These are phyloP conservation scores for Dendrobium huoshanense DNA, from an alignment of 106 monocot species.

Conservation along the genomic window DNA sequence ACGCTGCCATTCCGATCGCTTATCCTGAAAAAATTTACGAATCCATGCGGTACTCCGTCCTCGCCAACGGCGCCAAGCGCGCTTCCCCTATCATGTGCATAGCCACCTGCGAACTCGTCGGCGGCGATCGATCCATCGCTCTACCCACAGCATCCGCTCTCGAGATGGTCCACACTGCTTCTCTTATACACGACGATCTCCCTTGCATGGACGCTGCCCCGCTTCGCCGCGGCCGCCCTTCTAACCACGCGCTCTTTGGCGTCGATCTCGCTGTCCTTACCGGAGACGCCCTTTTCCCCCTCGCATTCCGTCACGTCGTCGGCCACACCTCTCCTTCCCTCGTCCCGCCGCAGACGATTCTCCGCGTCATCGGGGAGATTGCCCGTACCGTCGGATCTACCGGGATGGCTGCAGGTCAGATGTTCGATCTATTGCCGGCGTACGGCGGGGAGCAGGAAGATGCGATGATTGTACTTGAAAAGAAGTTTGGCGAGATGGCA, in stretches of 20 bases:
- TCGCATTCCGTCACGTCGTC: conserved; percentile 45
- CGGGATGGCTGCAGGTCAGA: conserved; percentile 86
- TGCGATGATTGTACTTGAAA: conserved; percentile 38
- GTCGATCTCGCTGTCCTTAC: conserved; percentile 56
- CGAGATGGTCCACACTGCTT: conserved; percentile 87
- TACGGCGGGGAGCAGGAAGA: conserved; percentile 16
- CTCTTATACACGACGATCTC: conserved; percentile 88
- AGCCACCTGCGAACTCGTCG: conserved; percentile 67
- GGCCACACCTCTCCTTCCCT: conserved; percentile 28
- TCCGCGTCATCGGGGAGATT: conserved; percentile 56
- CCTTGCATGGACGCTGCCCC: conserved; percentile 76
- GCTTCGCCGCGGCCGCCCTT: conserved; percentile 57
- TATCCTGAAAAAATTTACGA: conserved; percentile 48
- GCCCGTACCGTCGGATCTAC: conserved; percentile 62
- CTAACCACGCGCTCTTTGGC: conserved; percentile 60
- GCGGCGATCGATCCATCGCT: conserved; percentile 27
- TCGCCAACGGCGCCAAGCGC: conserved; percentile 59
- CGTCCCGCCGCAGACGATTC: conserved; percentile 27
- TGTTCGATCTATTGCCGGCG: conserved; percentile 32
- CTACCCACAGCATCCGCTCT: conserved; percentile 70
- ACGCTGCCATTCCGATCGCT: conserved; percentile 41
- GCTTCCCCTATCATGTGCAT: conserved; percentile 65
- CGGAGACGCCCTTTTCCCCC: conserved; percentile 80
- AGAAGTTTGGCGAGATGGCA: conserved; percentile 83
- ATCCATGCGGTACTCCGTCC: conserved; percentile 78